These are phyloP conservation scores for Candida morakotiae DNA, from an alignment of 805 yeast genomes.

Conservation along the genomic window DNA sequence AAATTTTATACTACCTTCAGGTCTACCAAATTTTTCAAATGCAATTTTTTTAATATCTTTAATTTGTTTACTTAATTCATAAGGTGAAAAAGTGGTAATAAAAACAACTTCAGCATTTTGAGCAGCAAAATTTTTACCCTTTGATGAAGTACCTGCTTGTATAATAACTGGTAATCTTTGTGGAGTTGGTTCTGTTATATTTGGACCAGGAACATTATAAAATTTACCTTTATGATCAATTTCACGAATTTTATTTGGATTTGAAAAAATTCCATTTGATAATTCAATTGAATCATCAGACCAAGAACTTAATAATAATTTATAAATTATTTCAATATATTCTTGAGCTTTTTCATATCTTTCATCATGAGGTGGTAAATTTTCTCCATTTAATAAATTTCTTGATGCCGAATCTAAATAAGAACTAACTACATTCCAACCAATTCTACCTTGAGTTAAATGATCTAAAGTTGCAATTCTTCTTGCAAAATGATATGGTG, in stretches of 20 bases:
- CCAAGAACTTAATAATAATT: slow-evolving; percentile 41
- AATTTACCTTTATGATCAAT: slow-evolving; percentile 39
- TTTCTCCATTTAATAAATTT: slow-evolving; percentile 32
- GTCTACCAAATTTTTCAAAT: slow-evolving; percentile 28
- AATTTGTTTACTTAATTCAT: slow-evolving; percentile 21
- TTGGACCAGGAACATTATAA: slow-evolving; percentile 41
- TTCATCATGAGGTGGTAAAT: slow-evolving; percentile 35
- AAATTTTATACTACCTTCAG: slow-evolving; percentile 33
- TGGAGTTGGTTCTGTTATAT: slow-evolving; percentile 39
- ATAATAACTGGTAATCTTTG: slow-evolving; percentile 42
- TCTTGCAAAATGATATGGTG: slow-evolving; percentile 39
- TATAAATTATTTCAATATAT: slow-evolving; percentile 35
- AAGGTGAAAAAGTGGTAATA: slow-evolving; percentile 32
- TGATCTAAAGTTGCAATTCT: slow-evolving; percentile 43
- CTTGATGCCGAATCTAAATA: slow-evolving; percentile 41
- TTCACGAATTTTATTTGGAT: slow-evolving; percentile 37
- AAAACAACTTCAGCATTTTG: slow-evolving; percentile 41
- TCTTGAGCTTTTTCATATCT: slow-evolving; percentile 40
- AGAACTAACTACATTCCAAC: slow-evolving; percentile 47
- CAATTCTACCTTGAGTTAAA: slow-evolving; percentile 39
- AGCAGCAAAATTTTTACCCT: slow-evolving; percentile 40
- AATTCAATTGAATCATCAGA: slow-evolving; percentile 37
- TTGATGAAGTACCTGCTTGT: slow-evolving; percentile 42
- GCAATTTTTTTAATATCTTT: slow-evolving; percentile 29
- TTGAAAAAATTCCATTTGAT: slow-evolving; percentile 28